Conservation (phyloP, 306 rosid genomes). For the Vigna trinervia region DNA sequence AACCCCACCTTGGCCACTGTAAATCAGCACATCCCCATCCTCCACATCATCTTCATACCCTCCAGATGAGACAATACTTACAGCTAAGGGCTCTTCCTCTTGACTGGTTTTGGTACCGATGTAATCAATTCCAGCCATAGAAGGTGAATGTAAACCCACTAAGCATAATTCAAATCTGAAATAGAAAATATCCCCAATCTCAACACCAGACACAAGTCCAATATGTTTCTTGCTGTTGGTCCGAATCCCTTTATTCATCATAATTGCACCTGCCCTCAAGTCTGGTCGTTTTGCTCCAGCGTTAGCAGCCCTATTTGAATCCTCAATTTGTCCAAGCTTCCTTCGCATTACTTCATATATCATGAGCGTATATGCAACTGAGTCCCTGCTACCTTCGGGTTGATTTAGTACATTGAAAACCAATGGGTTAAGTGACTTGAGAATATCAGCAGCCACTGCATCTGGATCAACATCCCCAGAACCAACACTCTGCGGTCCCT, state of each 20-base stretch:
- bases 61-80: constrained; percentile 93
- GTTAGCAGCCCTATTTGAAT: constrained; percentile 48
- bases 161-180: constrained; percentile 86
- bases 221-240: constrained; percentile 65
- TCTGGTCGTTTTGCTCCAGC: constrained; percentile 83
- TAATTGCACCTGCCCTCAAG: constrained; percentile 68
- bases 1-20: constrained; percentile 94
- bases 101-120: constrained; percentile 62
- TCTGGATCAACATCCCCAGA: constrained; percentile 58
- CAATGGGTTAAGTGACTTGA: constrained; percentile 52
- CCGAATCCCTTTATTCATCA: constrained; percentile 85
- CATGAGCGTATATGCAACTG: constrained; percentile 58
- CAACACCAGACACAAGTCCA: constrained; percentile 87
- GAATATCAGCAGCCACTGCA: constrained; percentile 54
- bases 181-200: constrained; percentile 87
- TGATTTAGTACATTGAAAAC: constrained; percentile 56
- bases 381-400: constrained; percentile 62
- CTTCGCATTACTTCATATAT: constrained; percentile 73
- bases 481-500: constrained; percentile 42
- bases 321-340: constrained; percentile 73
- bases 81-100: constrained; percentile 89
- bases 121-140: constrained; percentile 96
- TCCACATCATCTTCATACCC: constrained; percentile 84
- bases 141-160: constrained; percentile 84
- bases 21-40: constrained; percentile 77